Percentiles rank a stretch among this genome's conserved stretches.
These are phyloP conservation scores for Puccinellia tenuiflora DNA, from an alignment of 176 grass and related monocot species.

Conservation along the genomic window DNA sequence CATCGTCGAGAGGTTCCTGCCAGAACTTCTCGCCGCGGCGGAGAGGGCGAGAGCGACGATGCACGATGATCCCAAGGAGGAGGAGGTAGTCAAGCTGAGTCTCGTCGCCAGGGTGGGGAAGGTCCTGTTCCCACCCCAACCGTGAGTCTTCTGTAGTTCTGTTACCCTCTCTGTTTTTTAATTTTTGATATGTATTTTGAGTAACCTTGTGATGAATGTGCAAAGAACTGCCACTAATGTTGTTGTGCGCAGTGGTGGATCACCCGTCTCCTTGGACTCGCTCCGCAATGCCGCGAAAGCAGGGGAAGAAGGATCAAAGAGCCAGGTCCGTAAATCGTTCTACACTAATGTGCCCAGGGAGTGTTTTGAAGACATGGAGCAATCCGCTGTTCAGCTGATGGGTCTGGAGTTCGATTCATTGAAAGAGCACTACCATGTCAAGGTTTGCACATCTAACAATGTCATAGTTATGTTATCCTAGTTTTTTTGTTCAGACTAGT, in stretches of 20 bases:
- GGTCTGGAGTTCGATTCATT: constrained; percentile 21
- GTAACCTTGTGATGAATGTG: not conserved
- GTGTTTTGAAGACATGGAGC: constrained; percentile 25
- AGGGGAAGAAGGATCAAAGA: constrained; percentile 5
- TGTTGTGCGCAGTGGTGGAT: constrained; percentile 2
- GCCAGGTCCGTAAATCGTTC: constrained; percentile 30
- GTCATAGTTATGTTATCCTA: not conserved
- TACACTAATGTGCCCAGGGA: constrained; percentile 22
- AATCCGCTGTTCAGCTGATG: not conserved
- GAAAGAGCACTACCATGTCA: constrained; percentile 41
- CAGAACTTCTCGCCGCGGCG: constrained; percentile 21
- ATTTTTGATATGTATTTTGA: no score
- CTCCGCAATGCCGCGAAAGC: constrained; percentile 23
- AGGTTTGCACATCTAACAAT: constrained; percentile 15
- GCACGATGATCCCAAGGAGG: not conserved
- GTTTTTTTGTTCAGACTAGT: not conserved
- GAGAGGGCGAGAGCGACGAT: not conserved
- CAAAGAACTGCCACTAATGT: not conserved
- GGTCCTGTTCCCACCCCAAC: constrained; percentile 19
- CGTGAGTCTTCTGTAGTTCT: constrained; percentile 2
- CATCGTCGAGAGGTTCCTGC: constrained; percentile 21
- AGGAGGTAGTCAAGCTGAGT: constrained; percentile 14
- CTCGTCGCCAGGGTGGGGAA: constrained; percentile 36
- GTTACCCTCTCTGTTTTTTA: not conserved
- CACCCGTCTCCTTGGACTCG: constrained; percentile 8